Percentiles rank a stretch among this genome's conserved stretches.
These are phyloP conservation scores for Cercospora citrullina DNA, from an alignment of 2,329 filamentous ascomycete species.

Conservation along the genomic window DNA sequence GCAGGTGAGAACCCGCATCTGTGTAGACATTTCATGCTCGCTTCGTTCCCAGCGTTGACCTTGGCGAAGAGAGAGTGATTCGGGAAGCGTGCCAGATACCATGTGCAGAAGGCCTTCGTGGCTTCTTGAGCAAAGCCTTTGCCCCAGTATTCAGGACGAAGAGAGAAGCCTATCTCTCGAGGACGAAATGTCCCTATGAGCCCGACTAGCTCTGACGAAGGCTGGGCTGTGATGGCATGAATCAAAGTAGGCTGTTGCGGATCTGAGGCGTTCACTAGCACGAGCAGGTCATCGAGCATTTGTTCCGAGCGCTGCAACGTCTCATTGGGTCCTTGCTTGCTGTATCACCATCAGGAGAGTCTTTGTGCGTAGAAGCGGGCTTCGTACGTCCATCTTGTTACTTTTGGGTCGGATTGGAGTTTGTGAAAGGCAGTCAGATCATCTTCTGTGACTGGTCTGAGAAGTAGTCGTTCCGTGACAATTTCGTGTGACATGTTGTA, in stretches of 20 bases:
- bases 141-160: constrained; percentile 24
- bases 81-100: constrained; percentile 17
- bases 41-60: constrained; percentile 22
- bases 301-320: constrained; percentile 16
- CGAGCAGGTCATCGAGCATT: constrained; percentile 28
- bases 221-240: constrained; percentile 20
- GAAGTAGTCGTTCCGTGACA: constrained; percentile 17
- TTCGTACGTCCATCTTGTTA: constrained; percentile 25
- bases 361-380: background rate
- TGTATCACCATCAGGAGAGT: constrained; percentile 4
- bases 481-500: background rate
- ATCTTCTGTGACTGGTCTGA: constrained; percentile 19
- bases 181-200: constrained; percentile 26
- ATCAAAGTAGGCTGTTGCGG: constrained; percentile 19
- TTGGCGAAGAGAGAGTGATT: constrained; percentile 24
- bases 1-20: constrained; percentile 21
- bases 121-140: constrained; percentile 25
- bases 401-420: constrained; percentile 22
- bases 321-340: constrained; percentile 24
- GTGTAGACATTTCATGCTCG: constrained; percentile 20
- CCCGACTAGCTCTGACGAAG: constrained; percentile 20
- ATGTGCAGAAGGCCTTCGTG: constrained; percentile 19
- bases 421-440: constrained; percentile 23
- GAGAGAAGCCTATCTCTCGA: constrained; percentile 27
- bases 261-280: constrained; percentile 20